Percentiles rank a stretch among this genome's conserved stretches.
Evolutionary conservation across 495 filamentous ascomycete species (phyloP).

Genomic region (Aspergillus nanangensis): DNA sequence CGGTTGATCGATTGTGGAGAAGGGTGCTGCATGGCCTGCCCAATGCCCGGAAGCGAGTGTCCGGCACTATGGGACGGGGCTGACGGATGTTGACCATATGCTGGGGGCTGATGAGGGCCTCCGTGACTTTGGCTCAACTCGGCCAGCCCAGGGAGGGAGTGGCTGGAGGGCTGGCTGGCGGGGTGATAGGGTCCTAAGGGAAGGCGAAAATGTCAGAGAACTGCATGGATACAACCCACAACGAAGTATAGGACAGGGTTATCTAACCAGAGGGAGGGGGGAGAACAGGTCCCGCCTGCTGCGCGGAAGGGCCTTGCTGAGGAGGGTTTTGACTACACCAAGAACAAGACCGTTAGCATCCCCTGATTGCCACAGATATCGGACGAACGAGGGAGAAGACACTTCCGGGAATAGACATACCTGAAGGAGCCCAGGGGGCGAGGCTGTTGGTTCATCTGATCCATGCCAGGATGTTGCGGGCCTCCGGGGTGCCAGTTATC

Average conservation of each 20-base stretch:
- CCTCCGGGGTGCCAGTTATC: conserved; percentile 47
- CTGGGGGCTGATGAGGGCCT: conserved; percentile 45
- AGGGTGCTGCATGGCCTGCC: conserved; percentile 47
- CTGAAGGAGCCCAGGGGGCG: conserved; percentile 42
- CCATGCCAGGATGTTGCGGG: conserved; percentile 41
- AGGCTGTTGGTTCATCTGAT: conserved; percentile 43
- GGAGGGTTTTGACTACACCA: conserved; percentile 38
- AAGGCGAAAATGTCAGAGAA: conserved; percentile 25
- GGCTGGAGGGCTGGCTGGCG: conserved; percentile 40
- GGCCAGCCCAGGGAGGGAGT: conserved; percentile 48
- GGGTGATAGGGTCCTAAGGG: conserved; percentile 39
- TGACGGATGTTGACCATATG: conserved; percentile 39
- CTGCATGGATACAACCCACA: conserved; percentile 1
- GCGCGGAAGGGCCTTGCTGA: conserved; percentile 44
- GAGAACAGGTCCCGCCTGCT: conserved; percentile 45
- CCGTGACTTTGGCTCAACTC: conserved; percentile 47
- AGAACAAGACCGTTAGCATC: neutral
- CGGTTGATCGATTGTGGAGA: conserved; percentile 48
- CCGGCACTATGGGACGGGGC: conserved; percentile 37
- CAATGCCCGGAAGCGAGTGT: conserved; percentile 49
- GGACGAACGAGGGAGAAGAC: neutral
- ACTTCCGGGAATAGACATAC: conserved; percentile 19
- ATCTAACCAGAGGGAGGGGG: conserved; percentile 46
- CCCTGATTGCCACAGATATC: neutral
- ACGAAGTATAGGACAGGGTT: neutral